Conservation (phyloP, 805 yeast genomes). For the Wickerhamomyces bovis region DNA sequence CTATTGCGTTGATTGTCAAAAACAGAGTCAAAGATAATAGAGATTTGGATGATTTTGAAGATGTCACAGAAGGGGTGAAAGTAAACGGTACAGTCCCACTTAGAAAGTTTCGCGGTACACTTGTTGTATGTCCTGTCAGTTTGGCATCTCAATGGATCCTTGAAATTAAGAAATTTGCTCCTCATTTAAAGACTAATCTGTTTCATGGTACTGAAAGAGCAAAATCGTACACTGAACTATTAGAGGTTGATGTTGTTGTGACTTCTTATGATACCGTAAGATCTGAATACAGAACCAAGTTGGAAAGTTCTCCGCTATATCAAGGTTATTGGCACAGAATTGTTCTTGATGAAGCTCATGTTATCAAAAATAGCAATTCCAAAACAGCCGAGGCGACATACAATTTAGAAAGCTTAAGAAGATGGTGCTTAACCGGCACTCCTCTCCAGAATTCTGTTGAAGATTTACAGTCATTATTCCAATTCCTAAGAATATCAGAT, state of each 20-base stretch:
- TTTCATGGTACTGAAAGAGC: slow-evolving; percentile 45
- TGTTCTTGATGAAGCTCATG: slow-evolving; percentile 60
- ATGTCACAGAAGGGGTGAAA: slow-evolving; percentile 3
- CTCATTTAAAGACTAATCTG: slow-evolving; percentile 39
- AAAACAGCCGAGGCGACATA: slow-evolving; percentile 41
- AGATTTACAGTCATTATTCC: slow-evolving; percentile 46
- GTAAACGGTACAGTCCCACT: slow-evolving; percentile 10
- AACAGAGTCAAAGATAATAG: slow-evolving; percentile 16
- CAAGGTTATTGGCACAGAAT: slow-evolving; percentile 40
- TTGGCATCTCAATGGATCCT: slow-evolving; percentile 67
- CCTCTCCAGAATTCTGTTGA: slow-evolving; percentile 53
- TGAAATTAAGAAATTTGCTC: slow-evolving; percentile 52
- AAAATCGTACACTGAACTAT: slow-evolving; percentile 32
- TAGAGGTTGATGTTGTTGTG: slow-evolving; percentile 53
- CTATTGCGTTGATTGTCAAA: slow-evolving; percentile 48
- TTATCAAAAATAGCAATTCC: slow-evolving; percentile 46
- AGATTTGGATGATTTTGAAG: slow-evolving; percentile 1
- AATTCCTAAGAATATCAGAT: slow-evolving; percentile 34
- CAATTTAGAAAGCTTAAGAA: slow-evolving; percentile 32
- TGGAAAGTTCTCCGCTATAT: slow-evolving; percentile 22
- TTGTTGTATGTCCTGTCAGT: slow-evolving; percentile 73
- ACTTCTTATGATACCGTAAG: slow-evolving; percentile 61
- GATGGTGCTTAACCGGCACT: slow-evolving; percentile 63
- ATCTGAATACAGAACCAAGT: slow-evolving; percentile 24
- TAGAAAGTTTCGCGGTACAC: slow-evolving; percentile 32